Evolutionary conservation across 345 rosid genomes (phyloP), one percentile per base, ranked within the genome.

Genomic region (Camelina laxa): DNA sequence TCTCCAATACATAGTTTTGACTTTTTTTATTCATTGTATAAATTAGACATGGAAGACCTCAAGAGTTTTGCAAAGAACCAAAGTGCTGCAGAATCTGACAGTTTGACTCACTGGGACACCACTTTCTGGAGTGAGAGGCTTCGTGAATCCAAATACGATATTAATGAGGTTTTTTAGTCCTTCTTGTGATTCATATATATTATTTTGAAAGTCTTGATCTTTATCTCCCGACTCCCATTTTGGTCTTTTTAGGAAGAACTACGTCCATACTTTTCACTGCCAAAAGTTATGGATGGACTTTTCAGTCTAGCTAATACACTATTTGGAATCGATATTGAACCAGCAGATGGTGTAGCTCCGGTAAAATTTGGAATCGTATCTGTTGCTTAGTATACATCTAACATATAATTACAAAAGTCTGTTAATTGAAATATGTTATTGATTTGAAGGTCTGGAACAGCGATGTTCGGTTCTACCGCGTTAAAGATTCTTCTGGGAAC

Each of bases 51-150:
- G 84, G 96, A 89, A 74, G 96, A 91, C 79, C 87, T 93, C 55
- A 85, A 89, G 78, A 74, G 6, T 60, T 93, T 87, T 45, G 80
- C 98, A 69, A 89, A 87, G 82, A 77, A 50, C 73, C 91, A 91
- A 82, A 89, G 89, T 69, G 93, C 96, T 51, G 42, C n/a, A 36
- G 98, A 91, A 87, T 85, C 91, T 80, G 79, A 82, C 72, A 85
- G 81, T 58, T 80, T 93, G 84, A 86, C 38, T 65, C 89, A 93
- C 59, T 93, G 98, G 98, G 98, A 93, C 81, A 83, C 82, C 20
- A 80, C 17, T 70, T 93, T 87, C 87, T 93, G 98, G 98, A 87
- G 93, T 65, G 98, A 93, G 85, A 90, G 98, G 82, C 93, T 91
- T 72, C 98, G 98, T 63, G 98, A 93, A 73, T 84, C 96, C 39